Base-by-base conservation (phyloP, 73 alveolate genomes). In the Paramecium primaurelia region DNA sequence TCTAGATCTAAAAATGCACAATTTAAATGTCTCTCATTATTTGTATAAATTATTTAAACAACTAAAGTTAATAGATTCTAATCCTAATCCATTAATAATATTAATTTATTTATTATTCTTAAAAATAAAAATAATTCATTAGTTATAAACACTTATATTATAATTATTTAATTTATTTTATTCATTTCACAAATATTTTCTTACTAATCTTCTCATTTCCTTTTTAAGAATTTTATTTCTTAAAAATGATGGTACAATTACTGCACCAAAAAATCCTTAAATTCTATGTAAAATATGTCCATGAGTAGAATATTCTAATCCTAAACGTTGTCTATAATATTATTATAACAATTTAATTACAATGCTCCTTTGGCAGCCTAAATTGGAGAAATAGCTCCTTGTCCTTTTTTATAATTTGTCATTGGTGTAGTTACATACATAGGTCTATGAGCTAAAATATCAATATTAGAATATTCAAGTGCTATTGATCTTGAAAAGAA, bases 1-100 rank as follows among this genome's bases (percentile, higher is more conserved):
- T 96, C 96, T 40, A 54, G 32, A 89, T 94, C 96, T 11, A 96
- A 64, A 58, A 88, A 88, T 14, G 97, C 95, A 14, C 96, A 95
- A 11, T 95, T 95, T 2, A 96, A 90, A 32, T 86, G 18, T 38
- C 96, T 73, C 40, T 73, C 58, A 38, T 73, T 73, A 73, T 73
- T 73, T 10, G 8, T 73, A 37, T 73, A 73, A 8, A 40, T 7
- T 30, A 73, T 73, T 73, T 73, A 73, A 44, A 73, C 87, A 3
- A 73, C 87, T 73, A 73, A 73, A 12, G 87, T 73, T n/a, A 73
- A 73, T 8, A 22, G 47, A 73, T 73, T 73, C 18, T 37, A 37
- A 4, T 73, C 87, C 20, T 44, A 37, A 34, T 73, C 87, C 87
- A 73, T 73, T 73, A 28, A 32, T 28, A 14, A 64, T 64, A 64